Base-by-base conservation (phyloP, 306 rosid genomes). In the Quillaja saponaria region DNA sequence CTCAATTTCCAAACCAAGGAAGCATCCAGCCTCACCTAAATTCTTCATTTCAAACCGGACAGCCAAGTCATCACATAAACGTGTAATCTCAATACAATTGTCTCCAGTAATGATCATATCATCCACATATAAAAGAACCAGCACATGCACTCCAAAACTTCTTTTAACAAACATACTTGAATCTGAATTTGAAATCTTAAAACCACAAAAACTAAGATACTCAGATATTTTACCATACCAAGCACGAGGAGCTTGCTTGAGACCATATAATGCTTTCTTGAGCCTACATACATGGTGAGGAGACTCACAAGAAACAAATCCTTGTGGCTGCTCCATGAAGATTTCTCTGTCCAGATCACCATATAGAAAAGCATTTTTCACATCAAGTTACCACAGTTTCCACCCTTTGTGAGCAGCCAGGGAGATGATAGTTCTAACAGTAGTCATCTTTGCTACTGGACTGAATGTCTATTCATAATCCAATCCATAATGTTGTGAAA, bases 141-240 rank as follows among this genome's bases (percentile, higher is more conserved):
- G 7, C 10, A 10, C 10, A 10, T 10, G 10, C 10, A 10, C 6
- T 5, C 7, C 10, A 37, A 10, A 37, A 0, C 5, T 7, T 47
- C 4, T n/a, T 47, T 47, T 15, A 47, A n/a, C 20, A 0, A 14
- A 47, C 9, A 47, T 6, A 47, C 20, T 61, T 0, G 66, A 45
- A 9, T 44, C 11, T 25, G 51, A 5, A 61, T 44, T 0, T 2
- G 13, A 63, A 17, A 49, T 16, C 9, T 63, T 34, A 18, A 49
- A 49, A 3, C 58, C 69, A 63, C 58, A 63, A 35, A 63, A 63
- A 35, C 5, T 37, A 4, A 63, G 10, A 21, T 48, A 34, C 34
- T 63, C 48, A 35, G 69, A 6, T 34, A 63, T 10, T 35, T 49
- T 49, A 61, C 67, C 42, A 45, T 28, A 46, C 44, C 33, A 61